Conservation (phyloP, 371 early-diverging fungal genomes). For the Mortierella polycephala region DNA sequence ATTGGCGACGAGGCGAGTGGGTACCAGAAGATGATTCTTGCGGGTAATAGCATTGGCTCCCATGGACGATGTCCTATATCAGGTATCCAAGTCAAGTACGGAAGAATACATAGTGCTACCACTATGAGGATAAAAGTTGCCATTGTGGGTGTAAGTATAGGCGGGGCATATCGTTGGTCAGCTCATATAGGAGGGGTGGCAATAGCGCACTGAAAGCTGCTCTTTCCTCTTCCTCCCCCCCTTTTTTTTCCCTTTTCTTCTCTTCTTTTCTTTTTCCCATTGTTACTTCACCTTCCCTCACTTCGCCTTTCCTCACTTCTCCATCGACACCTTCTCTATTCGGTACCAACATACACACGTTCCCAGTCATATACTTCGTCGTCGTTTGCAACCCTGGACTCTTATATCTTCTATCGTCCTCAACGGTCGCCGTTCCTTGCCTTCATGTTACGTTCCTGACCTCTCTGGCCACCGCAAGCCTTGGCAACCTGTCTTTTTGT, state of each 20-base stretch:
- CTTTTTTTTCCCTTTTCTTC: not conserved
- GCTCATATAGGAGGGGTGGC: too few relatives aligned
- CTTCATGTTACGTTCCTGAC: conserved; percentile 30
- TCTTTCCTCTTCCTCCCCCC: not conserved
- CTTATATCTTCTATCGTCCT: not conserved
- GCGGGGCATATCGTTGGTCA: too few relatives aligned
- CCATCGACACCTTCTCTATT: not conserved
- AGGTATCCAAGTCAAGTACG: too few relatives aligned
- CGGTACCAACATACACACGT: not conserved
- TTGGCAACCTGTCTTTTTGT: not conserved
- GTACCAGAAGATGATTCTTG: too few relatives aligned
- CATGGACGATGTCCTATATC: too few relatives aligned
- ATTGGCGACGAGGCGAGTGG: too few relatives aligned
- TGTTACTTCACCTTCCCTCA: conserved; percentile 1
- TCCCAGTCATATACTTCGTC: not conserved
- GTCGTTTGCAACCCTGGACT: not conserved
- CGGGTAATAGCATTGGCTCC: too few relatives aligned
- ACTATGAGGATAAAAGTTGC: too few relatives aligned
- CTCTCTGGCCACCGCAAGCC: conserved; percentile 5
- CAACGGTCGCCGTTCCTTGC: conserved; percentile 13
- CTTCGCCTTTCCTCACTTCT: not conserved
- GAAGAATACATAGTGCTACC: too few relatives aligned
- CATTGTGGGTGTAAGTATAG: too few relatives aligned
- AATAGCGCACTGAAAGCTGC: not conserved
- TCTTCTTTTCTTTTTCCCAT: conserved; percentile 3